Percentiles rank a stretch among this genome's conserved stretches.
Conservation (phyloP, 106 monocot genomes). For the Phalaenopsis equestris region DNA sequence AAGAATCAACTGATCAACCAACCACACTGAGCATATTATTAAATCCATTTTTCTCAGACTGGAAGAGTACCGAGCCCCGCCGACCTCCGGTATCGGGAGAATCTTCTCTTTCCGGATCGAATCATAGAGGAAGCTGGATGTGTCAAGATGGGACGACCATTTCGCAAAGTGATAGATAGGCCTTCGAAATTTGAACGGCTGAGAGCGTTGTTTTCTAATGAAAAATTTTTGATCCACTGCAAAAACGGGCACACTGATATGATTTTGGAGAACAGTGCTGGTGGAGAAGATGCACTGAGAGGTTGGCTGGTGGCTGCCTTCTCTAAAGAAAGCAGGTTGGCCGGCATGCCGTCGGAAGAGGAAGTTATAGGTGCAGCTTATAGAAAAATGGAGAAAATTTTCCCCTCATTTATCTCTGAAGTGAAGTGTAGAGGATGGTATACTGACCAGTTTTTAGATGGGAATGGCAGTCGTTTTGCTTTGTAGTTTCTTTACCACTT, state of each 20-base stretch:
- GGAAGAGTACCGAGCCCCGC: constrained; percentile 72
- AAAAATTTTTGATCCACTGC: constrained; percentile 66
- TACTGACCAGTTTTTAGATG: constrained; percentile 85
- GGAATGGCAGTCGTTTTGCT: constrained; percentile 68
- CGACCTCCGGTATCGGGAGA: constrained; percentile 71
- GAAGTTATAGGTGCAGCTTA: constrained; percentile 27
- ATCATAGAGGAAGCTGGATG: constrained; percentile 76
- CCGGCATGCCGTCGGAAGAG: neutral
- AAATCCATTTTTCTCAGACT: constrained; percentile 26
- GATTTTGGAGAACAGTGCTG: constrained; percentile 66
- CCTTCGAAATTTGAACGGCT: constrained; percentile 40
- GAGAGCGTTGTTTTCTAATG: constrained; percentile 38
- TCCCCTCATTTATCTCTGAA: constrained; percentile 59
- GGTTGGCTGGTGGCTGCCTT: constrained; percentile 89
- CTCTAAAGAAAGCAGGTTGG: constrained; percentile 48
- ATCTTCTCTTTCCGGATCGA: constrained; percentile 70
- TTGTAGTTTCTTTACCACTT: neutral
- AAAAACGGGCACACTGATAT: constrained; percentile 34
- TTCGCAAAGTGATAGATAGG: constrained; percentile 42
- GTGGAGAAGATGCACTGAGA: constrained; percentile 81
- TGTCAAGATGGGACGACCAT: constrained; percentile 67
- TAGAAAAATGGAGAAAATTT: constrained; percentile 50
- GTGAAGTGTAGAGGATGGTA: constrained; percentile 83
- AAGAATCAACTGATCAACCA: neutral
- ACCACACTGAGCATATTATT: neutral